These are phyloP conservation scores for Leucaena leucocephala DNA, from an alignment of 306 rosid species.

Conservation along the genomic window DNA sequence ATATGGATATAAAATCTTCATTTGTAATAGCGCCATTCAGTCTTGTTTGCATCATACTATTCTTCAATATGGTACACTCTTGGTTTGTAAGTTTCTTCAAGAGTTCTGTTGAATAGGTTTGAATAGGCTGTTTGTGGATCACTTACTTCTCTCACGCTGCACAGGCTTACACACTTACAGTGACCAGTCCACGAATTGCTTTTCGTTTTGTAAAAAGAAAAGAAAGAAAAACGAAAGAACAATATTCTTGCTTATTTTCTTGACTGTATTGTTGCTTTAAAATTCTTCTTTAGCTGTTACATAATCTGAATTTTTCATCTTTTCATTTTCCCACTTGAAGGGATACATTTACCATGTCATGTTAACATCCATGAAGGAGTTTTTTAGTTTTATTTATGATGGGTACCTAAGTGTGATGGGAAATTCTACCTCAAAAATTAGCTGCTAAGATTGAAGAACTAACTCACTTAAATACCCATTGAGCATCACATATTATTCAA, in stretches of 20 bases:
- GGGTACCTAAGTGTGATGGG: too few relatives aligned
- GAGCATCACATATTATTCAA: too few relatives aligned
- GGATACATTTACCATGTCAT: neutral
- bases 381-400: neutral
- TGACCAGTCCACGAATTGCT: neutral
- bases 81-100: neutral
- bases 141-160: neutral
- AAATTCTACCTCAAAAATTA: too few relatives aligned
- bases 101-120: slow-evolving; percentile 16
- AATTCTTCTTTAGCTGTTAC: neutral
- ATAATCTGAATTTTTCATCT: neutral
- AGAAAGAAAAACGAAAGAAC: neutral
- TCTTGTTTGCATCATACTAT: slow-evolving; percentile 6
- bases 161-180: neutral
- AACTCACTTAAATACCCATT: too few relatives aligned
- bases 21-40: neutral
- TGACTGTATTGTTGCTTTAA: slow-evolving; percentile 8
- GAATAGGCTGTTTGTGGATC: neutral
- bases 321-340: neutral
- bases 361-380: neutral
- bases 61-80: slow-evolving; percentile 7
- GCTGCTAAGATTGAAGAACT: too few relatives aligned
- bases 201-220: neutral
- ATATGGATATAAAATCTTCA: neutral
- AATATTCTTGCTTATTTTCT: neutral